Evolutionary conservation across 495 filamentous ascomycete genomes (phyloP).

Genomic region (Chaetomidium leptoderma): DNA sequence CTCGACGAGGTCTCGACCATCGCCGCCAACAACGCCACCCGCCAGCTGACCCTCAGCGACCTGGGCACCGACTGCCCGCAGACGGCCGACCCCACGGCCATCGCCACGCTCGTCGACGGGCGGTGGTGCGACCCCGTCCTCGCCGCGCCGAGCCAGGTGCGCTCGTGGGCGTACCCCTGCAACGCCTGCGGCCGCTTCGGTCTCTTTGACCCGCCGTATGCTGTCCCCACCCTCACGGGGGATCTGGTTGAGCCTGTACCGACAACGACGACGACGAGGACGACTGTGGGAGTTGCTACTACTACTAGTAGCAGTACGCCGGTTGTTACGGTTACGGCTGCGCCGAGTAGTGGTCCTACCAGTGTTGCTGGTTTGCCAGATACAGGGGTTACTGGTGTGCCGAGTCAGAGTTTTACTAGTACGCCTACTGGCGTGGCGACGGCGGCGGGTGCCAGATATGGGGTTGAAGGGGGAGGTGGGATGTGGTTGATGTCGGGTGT

Average conservation of each 20-base stretch:
- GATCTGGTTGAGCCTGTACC: background rate
- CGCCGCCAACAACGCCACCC: background rate
- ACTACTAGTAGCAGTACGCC: background rate
- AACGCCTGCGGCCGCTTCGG: background rate
- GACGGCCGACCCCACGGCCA: background rate
- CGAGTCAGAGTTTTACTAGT: background rate
- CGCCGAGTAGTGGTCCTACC: background rate
- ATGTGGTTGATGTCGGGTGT: background rate
- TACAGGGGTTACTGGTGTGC: background rate
- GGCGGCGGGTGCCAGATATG: background rate
- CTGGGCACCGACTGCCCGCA: constrained; percentile 3
- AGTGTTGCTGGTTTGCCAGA: background rate
- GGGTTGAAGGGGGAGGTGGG: background rate
- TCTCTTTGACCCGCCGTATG: background rate
- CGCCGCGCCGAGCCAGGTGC: background rate
- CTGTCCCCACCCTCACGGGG: background rate
- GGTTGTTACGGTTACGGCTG: background rate
- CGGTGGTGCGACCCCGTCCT: background rate
- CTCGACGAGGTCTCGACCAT: background rate
- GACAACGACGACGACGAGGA: background rate
- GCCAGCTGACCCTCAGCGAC: background rate
- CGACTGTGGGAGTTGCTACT: background rate
- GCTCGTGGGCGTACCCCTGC: background rate
- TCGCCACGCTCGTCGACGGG: background rate
- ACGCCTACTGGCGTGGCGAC: background rate